Conservation (phyloP, 805 yeast genomes). For the Lipomyces yamadae region DNA sequence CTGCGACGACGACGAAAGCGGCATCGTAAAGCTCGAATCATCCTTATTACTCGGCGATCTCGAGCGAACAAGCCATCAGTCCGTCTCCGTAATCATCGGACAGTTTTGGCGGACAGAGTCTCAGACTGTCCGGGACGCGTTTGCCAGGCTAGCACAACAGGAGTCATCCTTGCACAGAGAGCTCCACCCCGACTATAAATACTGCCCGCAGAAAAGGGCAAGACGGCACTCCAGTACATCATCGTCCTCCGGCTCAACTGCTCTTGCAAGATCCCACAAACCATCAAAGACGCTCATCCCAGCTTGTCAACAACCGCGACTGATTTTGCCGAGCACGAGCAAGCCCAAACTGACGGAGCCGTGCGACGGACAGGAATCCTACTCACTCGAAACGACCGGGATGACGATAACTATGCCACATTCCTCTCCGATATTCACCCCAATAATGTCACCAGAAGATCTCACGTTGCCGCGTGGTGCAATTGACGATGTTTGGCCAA, state of each 20-base stretch:
- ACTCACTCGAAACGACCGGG: not conserved
- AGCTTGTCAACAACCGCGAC: not conserved
- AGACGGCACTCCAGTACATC: not conserved
- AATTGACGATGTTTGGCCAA: not conserved
- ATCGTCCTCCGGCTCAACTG: not conserved
- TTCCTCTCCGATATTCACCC: not conserved
- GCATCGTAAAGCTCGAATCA: not conserved
- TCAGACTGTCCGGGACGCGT: conserved; percentile 46
- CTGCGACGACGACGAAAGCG: not conserved
- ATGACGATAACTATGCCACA: not conserved
- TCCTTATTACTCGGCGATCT: conserved; percentile 11
- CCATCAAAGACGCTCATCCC: not conserved
- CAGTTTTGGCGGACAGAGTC: conserved; percentile 54
- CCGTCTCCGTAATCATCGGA: conserved; percentile 51
- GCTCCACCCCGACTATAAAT: conserved; percentile 53
- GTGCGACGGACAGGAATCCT: not conserved
- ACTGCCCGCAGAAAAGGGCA: conserved; percentile 49
- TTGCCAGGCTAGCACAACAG: conserved; percentile 47
- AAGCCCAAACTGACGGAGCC: not conserved
- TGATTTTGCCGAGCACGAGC: conserved; percentile 1
- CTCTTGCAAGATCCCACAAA: not conserved
- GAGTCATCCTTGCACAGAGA: conserved; percentile 52
- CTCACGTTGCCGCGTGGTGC: not conserved
- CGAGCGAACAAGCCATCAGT: conserved; percentile 50
- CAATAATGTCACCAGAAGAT: not conserved